These are phyloP conservation scores for Lactarius trivialis DNA, from an alignment of 768 basidiomycete species.

Conservation along the genomic window DNA sequence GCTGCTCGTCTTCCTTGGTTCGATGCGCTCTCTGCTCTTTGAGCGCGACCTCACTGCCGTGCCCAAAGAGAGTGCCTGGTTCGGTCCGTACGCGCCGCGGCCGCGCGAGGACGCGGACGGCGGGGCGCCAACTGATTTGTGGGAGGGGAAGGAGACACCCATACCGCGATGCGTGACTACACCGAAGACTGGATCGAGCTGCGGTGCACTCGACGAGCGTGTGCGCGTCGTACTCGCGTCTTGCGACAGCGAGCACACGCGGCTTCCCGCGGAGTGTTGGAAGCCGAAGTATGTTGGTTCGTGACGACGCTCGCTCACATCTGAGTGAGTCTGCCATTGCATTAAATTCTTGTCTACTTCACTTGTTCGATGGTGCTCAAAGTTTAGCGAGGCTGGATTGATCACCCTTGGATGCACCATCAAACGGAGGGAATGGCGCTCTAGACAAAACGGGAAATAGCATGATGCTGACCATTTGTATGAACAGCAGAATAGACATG, in stretches of 20 bases:
- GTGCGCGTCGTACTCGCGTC: constrained; percentile 51
- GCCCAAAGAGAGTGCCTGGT: constrained; percentile 84
- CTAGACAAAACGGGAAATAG: background rate
- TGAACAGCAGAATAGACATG: constrained; percentile 9
- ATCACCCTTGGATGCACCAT: no score
- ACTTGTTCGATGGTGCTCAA: no score
- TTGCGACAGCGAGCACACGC: constrained; percentile 77
- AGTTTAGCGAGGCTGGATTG: no score
- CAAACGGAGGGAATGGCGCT: no score
- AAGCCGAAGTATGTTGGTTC: constrained; percentile 28
- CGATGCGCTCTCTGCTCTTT: constrained; percentile 67
- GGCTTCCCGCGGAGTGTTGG: constrained; percentile 38
- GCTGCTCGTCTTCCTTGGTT: constrained; percentile 52
- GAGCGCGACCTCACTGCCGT: constrained; percentile 68
- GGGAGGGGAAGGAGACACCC: constrained; percentile 32
- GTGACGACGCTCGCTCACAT: background rate
- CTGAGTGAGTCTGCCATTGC: no score
- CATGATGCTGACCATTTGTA: background rate
- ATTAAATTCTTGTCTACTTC: no score
- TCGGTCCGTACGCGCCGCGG: constrained; percentile 62
- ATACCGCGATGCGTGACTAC: constrained; percentile 70
- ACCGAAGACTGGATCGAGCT: constrained; percentile 78
- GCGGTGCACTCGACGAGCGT: constrained; percentile 57
- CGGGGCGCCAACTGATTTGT: no score
- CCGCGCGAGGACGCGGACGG: no score